Evolutionary conservation across 1,284 basidiomycete genomes (phyloP).

Genomic region (Cryptococcus sp.): DNA sequence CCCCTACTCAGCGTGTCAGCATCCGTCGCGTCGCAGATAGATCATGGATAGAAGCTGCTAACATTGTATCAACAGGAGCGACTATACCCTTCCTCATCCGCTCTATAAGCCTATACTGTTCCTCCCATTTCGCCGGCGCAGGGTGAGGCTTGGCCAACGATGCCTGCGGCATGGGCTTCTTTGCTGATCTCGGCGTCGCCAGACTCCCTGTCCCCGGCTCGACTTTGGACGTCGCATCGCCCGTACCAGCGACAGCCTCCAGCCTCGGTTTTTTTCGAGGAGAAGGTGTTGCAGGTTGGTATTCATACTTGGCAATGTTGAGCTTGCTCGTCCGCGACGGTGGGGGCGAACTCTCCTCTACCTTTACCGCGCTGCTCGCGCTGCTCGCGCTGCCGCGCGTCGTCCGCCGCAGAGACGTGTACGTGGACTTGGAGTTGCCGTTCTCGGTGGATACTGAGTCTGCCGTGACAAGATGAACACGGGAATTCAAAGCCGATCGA

Average conservation of each 20-base stretch:
- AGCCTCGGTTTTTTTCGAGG: conserved; percentile 10
- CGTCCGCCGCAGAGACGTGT: conserved; percentile 21
- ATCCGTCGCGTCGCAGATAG: background rate
- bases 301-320: conserved; percentile 22
- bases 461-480: background rate
- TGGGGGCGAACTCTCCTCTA: background rate
- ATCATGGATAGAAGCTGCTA: conserved; percentile 55
- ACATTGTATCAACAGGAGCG: conserved; percentile 92
- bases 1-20: conserved; percentile 23
- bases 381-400: conserved; percentile 15
- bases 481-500: conserved; percentile 1
- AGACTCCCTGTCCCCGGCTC: background rate
- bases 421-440: background rate
- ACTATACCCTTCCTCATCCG: conserved; percentile 67
- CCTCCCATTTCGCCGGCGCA: conserved; percentile 67
- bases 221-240: background rate
- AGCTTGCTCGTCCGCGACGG: conserved; percentile 4
- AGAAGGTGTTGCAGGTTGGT: conserved; percentile 15
- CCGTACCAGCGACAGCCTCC: background rate
- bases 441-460: background rate
- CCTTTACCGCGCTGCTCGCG: background rate
- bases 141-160: conserved; percentile 66
- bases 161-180: conserved; percentile 53
- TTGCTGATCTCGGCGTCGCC: conserved; percentile 23
- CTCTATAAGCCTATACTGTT: conserved; percentile 71